phyloP scores from a whole-genome alignment of 352 stramenopile genomes.

The Phytophthora sp. region DNA sequence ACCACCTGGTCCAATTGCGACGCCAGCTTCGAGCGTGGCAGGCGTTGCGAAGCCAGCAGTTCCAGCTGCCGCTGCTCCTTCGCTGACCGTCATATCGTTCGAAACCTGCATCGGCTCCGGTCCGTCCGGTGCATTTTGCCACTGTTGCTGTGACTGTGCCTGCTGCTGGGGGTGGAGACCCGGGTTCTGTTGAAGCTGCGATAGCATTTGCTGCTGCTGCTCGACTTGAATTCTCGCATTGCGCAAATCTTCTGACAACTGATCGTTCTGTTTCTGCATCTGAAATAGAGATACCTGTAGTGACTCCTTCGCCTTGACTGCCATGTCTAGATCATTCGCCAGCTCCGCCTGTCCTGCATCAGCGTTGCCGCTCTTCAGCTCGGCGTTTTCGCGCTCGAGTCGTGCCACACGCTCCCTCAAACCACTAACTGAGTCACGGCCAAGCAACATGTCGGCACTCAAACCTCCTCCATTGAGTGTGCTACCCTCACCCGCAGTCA shows the following conservation, averaged over 20 bases:
- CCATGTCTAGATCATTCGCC: conserved; percentile 79
- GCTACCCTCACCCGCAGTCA: conserved; percentile 40
- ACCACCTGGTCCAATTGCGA: conserved; percentile 24
- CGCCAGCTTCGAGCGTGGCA: conserved; percentile 32
- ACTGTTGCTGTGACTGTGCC: conserved; percentile 26
- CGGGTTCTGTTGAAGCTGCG: conserved; percentile 33
- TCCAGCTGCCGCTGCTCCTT: conserved; percentile 18
- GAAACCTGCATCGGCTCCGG: conserved; percentile 52
- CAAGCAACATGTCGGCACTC: conserved; percentile 68
- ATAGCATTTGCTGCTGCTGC: conserved; percentile 33
- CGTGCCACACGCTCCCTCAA: conserved; percentile 70
- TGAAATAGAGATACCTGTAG: conserved; percentile 73
- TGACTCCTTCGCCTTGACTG: conserved; percentile 74
- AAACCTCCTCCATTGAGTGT: conserved; percentile 37
- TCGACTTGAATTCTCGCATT: conserved; percentile 41
- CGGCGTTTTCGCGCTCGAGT: conserved; percentile 76
- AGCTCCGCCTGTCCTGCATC: conserved; percentile 58
- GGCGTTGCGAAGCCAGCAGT: conserved; percentile 25
- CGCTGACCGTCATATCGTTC: conserved; percentile 29
- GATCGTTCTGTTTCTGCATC: conserved; percentile 78
- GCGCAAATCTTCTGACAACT: conserved; percentile 70
- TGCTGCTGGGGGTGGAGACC: conserved; percentile 16
- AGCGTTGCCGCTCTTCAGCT: conserved; percentile 61
- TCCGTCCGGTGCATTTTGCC: conserved; percentile 29
- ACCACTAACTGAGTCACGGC: conserved; percentile 63